These are phyloP conservation scores for Polytrichum formosum DNA, from an alignment of 225 moss, liverwort and hornwort genomes.

Conservation along the genomic window DNA sequence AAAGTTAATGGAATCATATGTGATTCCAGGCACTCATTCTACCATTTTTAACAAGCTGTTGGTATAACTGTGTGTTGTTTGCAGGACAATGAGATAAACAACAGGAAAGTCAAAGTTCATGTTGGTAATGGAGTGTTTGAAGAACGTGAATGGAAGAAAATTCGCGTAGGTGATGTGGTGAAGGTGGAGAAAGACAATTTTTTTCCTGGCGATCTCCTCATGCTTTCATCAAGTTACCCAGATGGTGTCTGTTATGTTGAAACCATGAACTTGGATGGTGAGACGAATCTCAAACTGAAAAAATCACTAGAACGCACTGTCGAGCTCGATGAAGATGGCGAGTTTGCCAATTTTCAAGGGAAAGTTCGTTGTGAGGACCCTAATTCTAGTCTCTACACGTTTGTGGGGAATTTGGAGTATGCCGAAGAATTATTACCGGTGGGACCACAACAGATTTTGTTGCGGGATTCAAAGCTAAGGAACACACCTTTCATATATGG, in stretches of 20 bases:
- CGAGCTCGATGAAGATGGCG: constrained; percentile 53
- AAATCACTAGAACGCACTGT: constrained; percentile 58
- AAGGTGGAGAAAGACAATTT: constrained; percentile 68
- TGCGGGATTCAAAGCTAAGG: constrained; percentile 66
- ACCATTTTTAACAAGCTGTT: too few relatives aligned
- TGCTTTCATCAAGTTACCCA: constrained; percentile 61
- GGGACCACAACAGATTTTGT: constrained; percentile 54
- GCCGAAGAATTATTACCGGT: constrained; percentile 41
- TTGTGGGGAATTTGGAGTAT: constrained; percentile 53
- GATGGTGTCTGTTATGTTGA: constrained; percentile 73
- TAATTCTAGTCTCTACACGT: constrained; percentile 59
- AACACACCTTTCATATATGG: constrained; percentile 57
- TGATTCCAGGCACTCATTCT: too few relatives aligned
- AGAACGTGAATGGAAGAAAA: constrained; percentile 44
- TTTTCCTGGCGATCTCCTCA: constrained; percentile 60
- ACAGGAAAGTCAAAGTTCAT: constrained; percentile 54
- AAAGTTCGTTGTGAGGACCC: constrained; percentile 61
- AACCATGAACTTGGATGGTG: constrained; percentile 71
- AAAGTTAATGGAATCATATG: too few relatives aligned
- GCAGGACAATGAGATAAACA: constrained; percentile 66
- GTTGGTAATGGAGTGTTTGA: constrained; percentile 47
- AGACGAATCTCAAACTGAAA: constrained; percentile 64
- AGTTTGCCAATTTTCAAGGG: constrained; percentile 41
- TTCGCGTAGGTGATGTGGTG: constrained; percentile 60
- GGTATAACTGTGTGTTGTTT: background rate